Percentiles rank a stretch among this genome's conserved stretches.
phyloP scores from a whole-genome alignment of 148 eudicot species.

The Chenopodium quinoa region DNA sequence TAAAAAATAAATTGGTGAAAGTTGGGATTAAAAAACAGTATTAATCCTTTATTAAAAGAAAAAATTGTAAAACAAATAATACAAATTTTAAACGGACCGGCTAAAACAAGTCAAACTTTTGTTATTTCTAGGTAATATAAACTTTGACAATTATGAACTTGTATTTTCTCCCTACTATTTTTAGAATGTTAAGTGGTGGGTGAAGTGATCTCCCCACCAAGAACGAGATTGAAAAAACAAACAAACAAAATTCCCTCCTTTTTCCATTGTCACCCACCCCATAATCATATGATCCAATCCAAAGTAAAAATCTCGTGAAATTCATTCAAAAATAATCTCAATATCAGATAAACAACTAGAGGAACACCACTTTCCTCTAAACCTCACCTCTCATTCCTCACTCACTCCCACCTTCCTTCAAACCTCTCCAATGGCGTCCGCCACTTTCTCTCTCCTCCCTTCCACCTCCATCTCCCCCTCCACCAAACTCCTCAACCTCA shows the following conservation, averaged over 20 bases:
- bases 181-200: neutral
- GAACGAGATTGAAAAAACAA: neutral
- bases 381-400: neutral
- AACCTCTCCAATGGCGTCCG: conserved; percentile 17
- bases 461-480: conserved; percentile 17
- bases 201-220: neutral
- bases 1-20: no score
- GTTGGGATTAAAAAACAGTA: no score
- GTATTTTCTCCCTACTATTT: no score
- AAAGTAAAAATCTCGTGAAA: neutral
- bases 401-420: neutral
- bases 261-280: neutral
- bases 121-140: no score
- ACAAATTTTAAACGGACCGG: no score
- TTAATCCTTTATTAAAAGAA: no score
- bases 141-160: no score
- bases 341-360: neutral
- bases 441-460: conserved; percentile 35
- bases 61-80: no score
- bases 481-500: conserved; percentile 18
- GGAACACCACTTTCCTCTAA: neutral
- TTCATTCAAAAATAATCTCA: neutral
- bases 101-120: no score
- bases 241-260: neutral
- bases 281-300: neutral